Conservation (phyloP, 306 rosid species). For the Dryas alaskensis region DNA sequence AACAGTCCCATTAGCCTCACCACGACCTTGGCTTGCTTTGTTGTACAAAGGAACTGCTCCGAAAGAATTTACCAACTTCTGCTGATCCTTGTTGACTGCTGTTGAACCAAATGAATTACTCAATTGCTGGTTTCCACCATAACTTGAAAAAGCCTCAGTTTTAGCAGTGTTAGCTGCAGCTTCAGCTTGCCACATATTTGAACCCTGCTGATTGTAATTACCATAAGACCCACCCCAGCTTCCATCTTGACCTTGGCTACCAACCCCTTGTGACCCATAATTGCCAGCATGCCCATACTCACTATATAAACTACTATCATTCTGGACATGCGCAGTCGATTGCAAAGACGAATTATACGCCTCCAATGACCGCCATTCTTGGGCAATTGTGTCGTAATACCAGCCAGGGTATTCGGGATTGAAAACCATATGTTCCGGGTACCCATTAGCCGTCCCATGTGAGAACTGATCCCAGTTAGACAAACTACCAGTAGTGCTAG, state of each 20-base stretch:
- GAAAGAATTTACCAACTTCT: slow-evolving; percentile 43
- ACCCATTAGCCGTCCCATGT: slow-evolving; percentile 49
- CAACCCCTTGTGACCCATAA: slow-evolving; percentile 39
- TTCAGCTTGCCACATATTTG: slow-evolving; percentile 39
- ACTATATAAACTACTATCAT: slow-evolving; percentile 30
- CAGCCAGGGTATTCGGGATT: slow-evolving; percentile 82
- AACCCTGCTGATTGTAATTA: slow-evolving; percentile 43
- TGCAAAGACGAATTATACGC: slow-evolving; percentile 50
- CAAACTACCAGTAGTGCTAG: slow-evolving; percentile 45
- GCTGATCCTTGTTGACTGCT: slow-evolving; percentile 44
- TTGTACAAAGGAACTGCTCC: slow-evolving; percentile 49
- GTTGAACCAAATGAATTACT: slow-evolving; percentile 48
- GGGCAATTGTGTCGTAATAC: slow-evolving; percentile 71
- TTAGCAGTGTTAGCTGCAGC: slow-evolving; percentile 21
- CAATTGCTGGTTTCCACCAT: slow-evolving; percentile 47
- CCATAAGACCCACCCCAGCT: slow-evolving; percentile 43
- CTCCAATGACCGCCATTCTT: slow-evolving; percentile 70
- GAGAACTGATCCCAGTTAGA: slow-evolving; percentile 52
- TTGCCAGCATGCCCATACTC: slow-evolving; percentile 38
- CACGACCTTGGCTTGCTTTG: slow-evolving; percentile 44
- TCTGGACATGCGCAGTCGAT: slow-evolving; percentile 35
- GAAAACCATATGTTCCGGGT: slow-evolving; percentile 73
- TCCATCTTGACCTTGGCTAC: slow-evolving; percentile 47
- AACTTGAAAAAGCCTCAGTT: slow-evolving; percentile 29
- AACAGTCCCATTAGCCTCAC: slow-evolving; percentile 48